A percentile compares a stretch with the other conserved stretches of the same genome.
Conservation (phyloP, 306 rosid genomes). For the Betula pendula region DNA sequence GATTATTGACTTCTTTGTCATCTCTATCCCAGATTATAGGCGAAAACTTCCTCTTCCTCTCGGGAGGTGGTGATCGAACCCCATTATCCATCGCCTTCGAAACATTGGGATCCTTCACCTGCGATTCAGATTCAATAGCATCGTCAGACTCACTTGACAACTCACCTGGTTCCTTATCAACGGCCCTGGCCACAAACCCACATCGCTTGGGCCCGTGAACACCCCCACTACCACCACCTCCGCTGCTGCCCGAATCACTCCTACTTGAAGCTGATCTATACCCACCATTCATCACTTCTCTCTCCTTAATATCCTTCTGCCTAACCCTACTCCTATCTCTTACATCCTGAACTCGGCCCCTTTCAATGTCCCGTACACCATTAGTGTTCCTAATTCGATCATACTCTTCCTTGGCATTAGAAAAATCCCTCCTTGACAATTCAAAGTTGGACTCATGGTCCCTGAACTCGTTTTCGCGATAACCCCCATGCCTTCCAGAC, state of each 20-base stretch:
- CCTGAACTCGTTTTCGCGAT: constrained; percentile 68
- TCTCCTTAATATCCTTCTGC: constrained; percentile 62
- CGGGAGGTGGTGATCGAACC: constrained; percentile 30
- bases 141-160: constrained; percentile 95
- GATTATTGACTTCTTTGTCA: constrained; percentile 50
- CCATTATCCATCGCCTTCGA: constrained; percentile 49
- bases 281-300: constrained; percentile 56
- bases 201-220: constrained; percentile 56
- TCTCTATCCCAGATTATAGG: constrained; percentile 95
- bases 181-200: constrained; percentile 45
- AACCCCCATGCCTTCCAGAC: constrained; percentile 85
- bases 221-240: constrained; percentile 40
- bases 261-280: constrained; percentile 53
- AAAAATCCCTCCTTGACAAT: constrained; percentile 38
- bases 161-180: constrained; percentile 93
- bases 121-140: constrained; percentile 59
- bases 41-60: constrained; percentile 86
- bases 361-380: constrained; percentile 39
- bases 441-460: constrained; percentile 73
- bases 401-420: constrained; percentile 59
- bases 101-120: constrained; percentile 40
- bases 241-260: constrained; percentile 67
- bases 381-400: constrained; percentile 59
- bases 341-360: constrained; percentile 47
- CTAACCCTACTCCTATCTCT: constrained; percentile 66